Percentiles rank a stretch among this genome's conserved stretches.
Conservation (phyloP, 108 stramenopile genomes). For the Cyclostephanos tholiformis region DNA sequence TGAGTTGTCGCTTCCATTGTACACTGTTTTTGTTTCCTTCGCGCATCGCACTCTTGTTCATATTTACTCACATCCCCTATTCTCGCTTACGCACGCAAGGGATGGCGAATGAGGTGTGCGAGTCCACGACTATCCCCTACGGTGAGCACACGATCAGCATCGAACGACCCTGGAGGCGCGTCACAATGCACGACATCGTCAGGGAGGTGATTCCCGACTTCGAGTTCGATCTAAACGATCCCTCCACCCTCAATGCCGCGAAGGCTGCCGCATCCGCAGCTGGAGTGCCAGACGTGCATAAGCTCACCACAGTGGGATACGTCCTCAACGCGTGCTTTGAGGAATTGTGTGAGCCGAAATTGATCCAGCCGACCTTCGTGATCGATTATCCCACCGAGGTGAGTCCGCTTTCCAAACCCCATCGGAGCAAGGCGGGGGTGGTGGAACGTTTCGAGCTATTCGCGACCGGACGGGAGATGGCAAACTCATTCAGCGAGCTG, state of each 20-base stretch:
- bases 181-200: slow-evolving; percentile 97
- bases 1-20: slow-evolving; percentile 34
- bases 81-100: slow-evolving; percentile 21
- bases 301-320: slow-evolving; percentile 80
- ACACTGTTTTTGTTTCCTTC: neutral
- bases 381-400: slow-evolving; percentile 98
- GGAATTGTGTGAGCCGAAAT: slow-evolving; percentile 93
- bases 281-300: slow-evolving; percentile 73
- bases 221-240: slow-evolving; percentile 80
- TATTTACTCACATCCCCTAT: no score
- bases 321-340: slow-evolving; percentile 96
- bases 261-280: slow-evolving; percentile 76
- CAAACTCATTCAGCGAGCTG: slow-evolving; percentile 97
- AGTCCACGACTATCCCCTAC: slow-evolving; percentile 74
- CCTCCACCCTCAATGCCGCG: slow-evolving; percentile 72
- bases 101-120: slow-evolving; percentile 80
- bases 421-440: slow-evolving; percentile 88
- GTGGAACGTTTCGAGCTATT: slow-evolving; percentile 99
- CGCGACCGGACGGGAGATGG: slow-evolving; percentile 93
- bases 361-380: slow-evolving; percentile 98
- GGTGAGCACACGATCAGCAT: slow-evolving; percentile 84
- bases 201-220: slow-evolving; percentile 89
- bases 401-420: slow-evolving; percentile 96
- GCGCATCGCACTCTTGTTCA: neutral
- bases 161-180: slow-evolving; percentile 92